Evolutionary conservation across 805 yeast genomes (phyloP), one percentile per base, ranked within the genome.

Genomic region (Candida quercuum): DNA sequence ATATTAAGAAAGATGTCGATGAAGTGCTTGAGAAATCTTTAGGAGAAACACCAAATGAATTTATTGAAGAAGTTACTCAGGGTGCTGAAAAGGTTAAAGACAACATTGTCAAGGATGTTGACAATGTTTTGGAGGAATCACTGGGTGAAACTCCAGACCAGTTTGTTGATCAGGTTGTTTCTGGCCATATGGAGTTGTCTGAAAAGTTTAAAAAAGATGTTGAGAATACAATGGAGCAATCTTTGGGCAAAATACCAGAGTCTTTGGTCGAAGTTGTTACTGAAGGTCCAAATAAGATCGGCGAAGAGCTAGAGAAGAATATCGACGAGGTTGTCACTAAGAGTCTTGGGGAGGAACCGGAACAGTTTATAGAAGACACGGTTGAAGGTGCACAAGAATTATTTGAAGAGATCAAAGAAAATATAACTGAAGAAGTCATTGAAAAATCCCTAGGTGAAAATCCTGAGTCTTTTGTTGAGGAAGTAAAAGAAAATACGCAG

Each of bases 11-110:
- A 13, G 12, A 14, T 16, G 38, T 25, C 13, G 37, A 41, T n/a
- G 36, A 32, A 2, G 34, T 31, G 4, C n/a, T 33, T 12, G 30
- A 27, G 18, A 30, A 28, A 12, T 24, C 42, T 10, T 18, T 38
- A 3, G 49, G 41, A 21, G 47, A 47, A 18, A 20, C 32, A 5
- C 28, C 38, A 10, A 38, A 43, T 22, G 16, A 40, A 12, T 36
- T 43, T 24, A 21, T 24, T 31, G 41, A 38, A 17, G 28, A 35
- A 6, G 30, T 35, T 6, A 40, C 30, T 12, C 36, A 21, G 14
- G 36, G 30, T 6, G 33, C 28, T 5, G 37, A 31, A 3, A 32
- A 33, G 2, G 32, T 36, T 17, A 36, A 24, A 11, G 37, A 30
- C n/a, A 27, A 18, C 3, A 13, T 32, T 23, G 24, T 16, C 4